phyloP scores from a whole-genome alignment of 495 filamentous ascomycete species.

The Lindgomyces ingoldianus region DNA sequence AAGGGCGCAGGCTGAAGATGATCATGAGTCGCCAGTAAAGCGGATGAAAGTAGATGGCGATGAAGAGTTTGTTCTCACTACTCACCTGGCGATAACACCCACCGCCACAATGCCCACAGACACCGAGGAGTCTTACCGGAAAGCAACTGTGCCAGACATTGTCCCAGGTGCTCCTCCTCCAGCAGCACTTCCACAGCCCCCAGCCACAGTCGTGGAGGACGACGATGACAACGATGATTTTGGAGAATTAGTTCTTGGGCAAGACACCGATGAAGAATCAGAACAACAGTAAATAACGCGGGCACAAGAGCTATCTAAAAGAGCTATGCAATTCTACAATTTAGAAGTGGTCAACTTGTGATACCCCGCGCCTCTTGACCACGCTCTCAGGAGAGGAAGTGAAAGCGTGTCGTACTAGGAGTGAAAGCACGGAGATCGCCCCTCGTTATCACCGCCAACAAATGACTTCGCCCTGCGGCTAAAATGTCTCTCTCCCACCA shows the following conservation, averaged over 20 bases:
- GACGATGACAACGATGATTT: constrained; percentile 30
- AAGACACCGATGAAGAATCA: constrained; percentile 35
- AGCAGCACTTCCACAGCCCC: background rate
- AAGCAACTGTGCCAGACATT: background rate
- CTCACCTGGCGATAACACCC: background rate
- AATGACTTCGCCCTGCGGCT: background rate
- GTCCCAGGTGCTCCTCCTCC: background rate
- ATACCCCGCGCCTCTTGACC: too few species aligned
- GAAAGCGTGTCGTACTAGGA: background rate
- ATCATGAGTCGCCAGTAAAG: constrained; percentile 5
- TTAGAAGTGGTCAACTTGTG: background rate
- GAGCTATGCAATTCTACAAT: background rate
- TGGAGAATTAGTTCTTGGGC: constrained; percentile 31
- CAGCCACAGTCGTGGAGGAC: background rate
- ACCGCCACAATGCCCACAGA: background rate
- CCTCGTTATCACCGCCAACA: background rate
- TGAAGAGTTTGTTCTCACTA: background rate
- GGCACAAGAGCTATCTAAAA: background rate
- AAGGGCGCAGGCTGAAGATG: constrained; percentile 13
- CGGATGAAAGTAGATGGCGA: constrained; percentile 5
- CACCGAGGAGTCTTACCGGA: background rate
- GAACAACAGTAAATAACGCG: constrained; percentile 2
- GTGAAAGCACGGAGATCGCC: background rate
- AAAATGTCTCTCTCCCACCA: background rate
- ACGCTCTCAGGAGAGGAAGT: too few species aligned